Evolutionary conservation across 345 rosid genomes (phyloP), one percentile per base, ranked within the genome.

Genomic region (Lagerstroemia speciosa): DNA sequence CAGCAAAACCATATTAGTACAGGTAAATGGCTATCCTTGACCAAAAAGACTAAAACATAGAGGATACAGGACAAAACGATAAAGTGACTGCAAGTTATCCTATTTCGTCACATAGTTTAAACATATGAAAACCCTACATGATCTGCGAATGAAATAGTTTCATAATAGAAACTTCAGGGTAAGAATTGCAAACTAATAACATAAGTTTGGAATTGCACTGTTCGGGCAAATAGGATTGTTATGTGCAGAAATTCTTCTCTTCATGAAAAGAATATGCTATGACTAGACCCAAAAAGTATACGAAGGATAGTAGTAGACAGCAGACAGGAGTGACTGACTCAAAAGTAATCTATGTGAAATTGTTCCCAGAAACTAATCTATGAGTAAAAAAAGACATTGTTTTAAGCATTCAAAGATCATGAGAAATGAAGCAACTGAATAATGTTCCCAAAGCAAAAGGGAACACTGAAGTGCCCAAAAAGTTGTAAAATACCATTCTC

Each of bases 401-500:
- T n/a, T 26, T 66, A 41, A 45, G 34, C 7, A 27, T 19, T 8
- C 15, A 22, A 65, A 8, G 33, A n/a, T 24, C 46, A 41, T 16
- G 14, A 41, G 14, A 41, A 41, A n/a, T n/a, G n/a, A n/a, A n/a
- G n/a, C n/a, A n/a, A 31, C 40, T n/a, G 36, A 32, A 31, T 50
- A 52, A 55, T 52, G 14, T 62, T 62, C 31, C 31, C 30, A 8
- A 0, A 33, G 64, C n/a, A 71, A 53, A 50, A 67, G 19, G 27
- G 20, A 65, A 40, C 3, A 62, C 17, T 53, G 37, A 30, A 14
- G 3, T 8, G 20, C 16, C 16, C 15, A 63, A 40, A 62, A 8
- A n/a, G 15, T 16, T 41, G n/a, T 57, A 27, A 30, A 58, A 67
- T 83, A 93, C 98, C 98, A 93, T 84, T 69, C 96, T 89, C 78